Evolutionary conservation across 2,329 filamentous ascomycete species (phyloP).

Genomic region (Raffaelea albimanens): DNA sequence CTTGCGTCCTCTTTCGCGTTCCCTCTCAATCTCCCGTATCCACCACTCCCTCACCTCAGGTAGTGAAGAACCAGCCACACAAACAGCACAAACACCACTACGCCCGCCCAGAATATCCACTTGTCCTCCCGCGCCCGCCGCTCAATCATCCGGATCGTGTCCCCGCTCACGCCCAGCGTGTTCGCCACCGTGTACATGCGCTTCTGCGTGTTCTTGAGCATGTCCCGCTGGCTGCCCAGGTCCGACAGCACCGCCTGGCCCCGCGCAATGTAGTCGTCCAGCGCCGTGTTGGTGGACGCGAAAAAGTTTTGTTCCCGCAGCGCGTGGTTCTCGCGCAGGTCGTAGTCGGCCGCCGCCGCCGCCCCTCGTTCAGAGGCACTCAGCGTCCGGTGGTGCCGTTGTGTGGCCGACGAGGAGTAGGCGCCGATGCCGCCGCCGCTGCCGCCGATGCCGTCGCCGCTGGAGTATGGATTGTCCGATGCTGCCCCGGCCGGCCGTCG

Average conservation of each 20-base stretch:
- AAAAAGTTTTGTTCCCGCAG: conserved; percentile 88
- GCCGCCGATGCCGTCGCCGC: conserved; percentile 21
- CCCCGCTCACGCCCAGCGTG: conserved; percentile 84
- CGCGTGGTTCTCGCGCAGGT: conserved; percentile 66
- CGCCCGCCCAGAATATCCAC: conserved; percentile 91
- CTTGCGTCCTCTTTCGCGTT: not conserved
- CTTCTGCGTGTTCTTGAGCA: conserved; percentile 89
- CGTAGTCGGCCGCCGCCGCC: conserved; percentile 5
- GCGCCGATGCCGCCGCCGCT: conserved; percentile 18
- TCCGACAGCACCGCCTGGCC: conserved; percentile 86
- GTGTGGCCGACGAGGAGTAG: conserved; percentile 25
- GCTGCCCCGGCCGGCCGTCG: conserved; percentile 70
- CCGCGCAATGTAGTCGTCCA: conserved; percentile 90
- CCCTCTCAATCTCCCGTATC: not conserved
- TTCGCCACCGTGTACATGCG: conserved; percentile 88
- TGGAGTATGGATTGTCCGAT: conserved; percentile 85
- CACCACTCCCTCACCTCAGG: conserved; percentile 44
- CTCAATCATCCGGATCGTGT: conserved; percentile 96
- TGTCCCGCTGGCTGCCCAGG: conserved; percentile 80
- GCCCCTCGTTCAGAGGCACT: conserved; percentile 23
- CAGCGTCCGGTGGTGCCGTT: conserved; percentile 24
- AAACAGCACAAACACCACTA: conserved; percentile 79
- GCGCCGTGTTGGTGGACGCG: conserved; percentile 65
- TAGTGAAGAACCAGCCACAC: conserved; percentile 87
- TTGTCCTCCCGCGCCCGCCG: conserved; percentile 87